Percentiles rank a stretch among this genome's conserved stretches.
Conservation (phyloP, 371 early-diverging fungal genomes). For the Mortierella sp. region DNA sequence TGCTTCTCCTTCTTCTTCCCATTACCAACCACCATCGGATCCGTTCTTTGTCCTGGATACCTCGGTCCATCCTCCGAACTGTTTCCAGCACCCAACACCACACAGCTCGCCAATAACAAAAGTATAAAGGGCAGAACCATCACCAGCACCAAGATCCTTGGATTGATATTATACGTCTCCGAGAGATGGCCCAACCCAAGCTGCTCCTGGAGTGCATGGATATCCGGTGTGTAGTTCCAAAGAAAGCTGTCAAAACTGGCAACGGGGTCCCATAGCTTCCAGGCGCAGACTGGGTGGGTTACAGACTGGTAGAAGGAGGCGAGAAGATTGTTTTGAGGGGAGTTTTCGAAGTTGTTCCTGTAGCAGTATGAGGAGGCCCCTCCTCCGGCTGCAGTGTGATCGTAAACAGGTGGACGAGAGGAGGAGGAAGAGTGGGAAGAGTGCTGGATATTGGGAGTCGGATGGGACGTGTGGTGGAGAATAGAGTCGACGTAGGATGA, state of each 20-base stretch:
- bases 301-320: slow-evolving; percentile 1
- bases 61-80: neutral
- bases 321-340: neutral
- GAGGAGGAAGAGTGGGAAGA: neutral
- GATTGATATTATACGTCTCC: slow-evolving; percentile 17
- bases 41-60: neutral
- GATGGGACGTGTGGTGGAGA: neutral
- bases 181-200: neutral
- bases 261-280: slow-evolving; percentile 7
- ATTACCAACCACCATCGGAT: neutral
- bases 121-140: neutral
- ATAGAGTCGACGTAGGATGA: slow-evolving; percentile 11
- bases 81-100: neutral
- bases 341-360: neutral
- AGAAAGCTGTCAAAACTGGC: slow-evolving; percentile 19
- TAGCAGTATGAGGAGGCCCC: neutral
- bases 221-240: slow-evolving; percentile 34
- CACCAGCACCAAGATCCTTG: neutral
- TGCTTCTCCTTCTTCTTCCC: neutral
- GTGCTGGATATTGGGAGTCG: no score
- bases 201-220: slow-evolving; percentile 12
- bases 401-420: neutral
- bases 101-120: neutral
- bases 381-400: neutral
- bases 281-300: neutral